These are phyloP conservation scores for Neophaeococcomyces mojaviensis DNA, from an alignment of 2,329 filamentous ascomycete species.

Conservation along the genomic window DNA sequence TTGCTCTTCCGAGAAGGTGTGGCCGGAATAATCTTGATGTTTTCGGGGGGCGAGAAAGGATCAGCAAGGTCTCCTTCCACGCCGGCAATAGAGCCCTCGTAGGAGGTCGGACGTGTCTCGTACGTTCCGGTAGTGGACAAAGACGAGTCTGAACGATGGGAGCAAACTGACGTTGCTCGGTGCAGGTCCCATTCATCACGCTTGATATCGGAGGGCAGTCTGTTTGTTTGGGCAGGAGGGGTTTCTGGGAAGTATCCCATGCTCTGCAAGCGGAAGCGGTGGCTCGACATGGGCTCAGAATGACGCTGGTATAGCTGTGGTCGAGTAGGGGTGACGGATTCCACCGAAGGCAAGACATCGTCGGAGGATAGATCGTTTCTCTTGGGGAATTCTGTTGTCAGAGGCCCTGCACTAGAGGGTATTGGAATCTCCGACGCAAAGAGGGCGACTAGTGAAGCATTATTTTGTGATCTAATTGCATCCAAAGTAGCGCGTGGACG, in stretches of 20 bases:
- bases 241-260: slow-evolving; percentile 33
- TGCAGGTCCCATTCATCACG: slow-evolving; percentile 32
- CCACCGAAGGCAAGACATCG: slow-evolving; percentile 24
- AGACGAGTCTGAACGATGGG: slow-evolving; percentile 55
- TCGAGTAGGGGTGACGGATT: slow-evolving; percentile 14
- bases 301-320: slow-evolving; percentile 12
- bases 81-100: slow-evolving; percentile 54
- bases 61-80: slow-evolving; percentile 53
- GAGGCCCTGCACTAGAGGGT: slow-evolving; percentile 28
- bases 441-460: slow-evolving; percentile 24
- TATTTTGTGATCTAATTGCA: slow-evolving; percentile 29
- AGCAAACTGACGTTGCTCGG: slow-evolving; percentile 52
- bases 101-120: slow-evolving; percentile 46
- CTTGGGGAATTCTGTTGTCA: slow-evolving; percentile 10
- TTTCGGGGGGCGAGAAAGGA: slow-evolving; percentile 42
- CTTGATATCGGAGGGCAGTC: slow-evolving; percentile 28
- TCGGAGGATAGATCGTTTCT: slow-evolving; percentile 30
- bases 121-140: slow-evolving; percentile 52
- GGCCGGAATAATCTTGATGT: slow-evolving; percentile 30
- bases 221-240: slow-evolving; percentile 39
- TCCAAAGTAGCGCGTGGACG: slow-evolving; percentile 33
- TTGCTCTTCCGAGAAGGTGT: slow-evolving; percentile 31
- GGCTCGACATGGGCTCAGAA: slow-evolving; percentile 25
- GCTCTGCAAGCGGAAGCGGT: slow-evolving; percentile 34
- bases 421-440: slow-evolving; percentile 33